Evolutionary conservation across 2,329 filamentous ascomycete genomes (phyloP).

Genomic region (Fusarium ambrosium): DNA sequence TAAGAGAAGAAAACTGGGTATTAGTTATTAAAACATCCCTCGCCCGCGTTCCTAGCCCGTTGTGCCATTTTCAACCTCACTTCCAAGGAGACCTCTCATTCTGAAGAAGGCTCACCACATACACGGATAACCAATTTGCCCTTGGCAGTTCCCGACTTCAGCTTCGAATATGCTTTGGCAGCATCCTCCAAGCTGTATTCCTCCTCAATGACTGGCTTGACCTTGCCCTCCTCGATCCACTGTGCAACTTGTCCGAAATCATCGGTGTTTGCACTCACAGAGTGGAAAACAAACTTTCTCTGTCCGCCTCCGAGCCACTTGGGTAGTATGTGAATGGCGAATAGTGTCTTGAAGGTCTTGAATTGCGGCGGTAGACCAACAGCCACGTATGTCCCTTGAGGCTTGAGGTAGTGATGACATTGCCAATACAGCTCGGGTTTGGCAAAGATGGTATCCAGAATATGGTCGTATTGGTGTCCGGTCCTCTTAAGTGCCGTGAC

Average conservation of each 20-base stretch:
- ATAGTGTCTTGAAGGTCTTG: conserved; percentile 15
- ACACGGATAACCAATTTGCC: conserved; percentile 33
- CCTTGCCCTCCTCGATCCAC: conserved; percentile 22
- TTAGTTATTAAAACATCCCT: not conserved
- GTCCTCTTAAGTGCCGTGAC: not conserved
- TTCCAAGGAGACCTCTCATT: not conserved
- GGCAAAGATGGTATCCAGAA: conserved; percentile 30
- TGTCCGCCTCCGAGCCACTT: conserved; percentile 31
- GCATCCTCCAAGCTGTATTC: conserved; percentile 25
- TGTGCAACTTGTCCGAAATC: conserved; percentile 22
- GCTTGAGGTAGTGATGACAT: conserved; percentile 23
- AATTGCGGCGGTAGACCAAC: conserved; percentile 17
- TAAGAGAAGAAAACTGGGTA: not conserved
- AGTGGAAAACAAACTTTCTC: conserved; percentile 32
- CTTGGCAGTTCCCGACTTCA: conserved; percentile 15
- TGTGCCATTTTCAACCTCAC: not conserved
- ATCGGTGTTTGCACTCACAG: conserved; percentile 20
- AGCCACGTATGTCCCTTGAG: conserved; percentile 18
- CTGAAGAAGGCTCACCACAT: not conserved
- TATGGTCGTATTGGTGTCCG: conserved; percentile 9
- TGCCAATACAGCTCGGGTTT: conserved; percentile 32
- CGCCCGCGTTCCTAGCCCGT: not conserved
- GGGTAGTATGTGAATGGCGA: conserved; percentile 26
- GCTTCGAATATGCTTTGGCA: conserved; percentile 9
- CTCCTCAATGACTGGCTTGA: conserved; percentile 19